A percentile compares a stretch with the other conserved stretches of the same genome.
phyloP scores from a whole-genome alignment of 1,139 yeast species.

The Hemisphaericaspora subhashii region DNA sequence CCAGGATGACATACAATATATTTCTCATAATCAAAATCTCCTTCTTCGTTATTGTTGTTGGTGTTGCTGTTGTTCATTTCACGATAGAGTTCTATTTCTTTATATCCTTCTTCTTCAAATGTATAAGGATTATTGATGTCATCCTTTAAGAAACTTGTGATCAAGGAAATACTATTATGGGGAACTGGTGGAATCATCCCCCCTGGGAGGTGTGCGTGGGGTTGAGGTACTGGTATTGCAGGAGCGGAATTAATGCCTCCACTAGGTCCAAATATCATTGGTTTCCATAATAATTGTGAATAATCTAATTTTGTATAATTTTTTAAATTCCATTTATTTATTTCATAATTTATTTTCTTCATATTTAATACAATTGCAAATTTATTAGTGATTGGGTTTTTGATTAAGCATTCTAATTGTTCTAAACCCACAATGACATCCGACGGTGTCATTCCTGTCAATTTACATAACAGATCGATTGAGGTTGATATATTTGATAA shows the following conservation, averaged over 20 bases:
- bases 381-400: conserved; percentile 38
- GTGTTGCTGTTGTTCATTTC: conserved; percentile 22
- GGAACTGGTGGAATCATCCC: conserved; percentile 17
- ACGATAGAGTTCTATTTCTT: conserved; percentile 40
- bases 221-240: conserved; percentile 21
- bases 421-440: conserved; percentile 89
- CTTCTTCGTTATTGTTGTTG: conserved; percentile 9
- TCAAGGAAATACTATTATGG: conserved; percentile 53
- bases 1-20: conserved; percentile 37
- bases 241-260: conserved; percentile 72
- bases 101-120: conserved; percentile 52
- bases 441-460: conserved; percentile 84
- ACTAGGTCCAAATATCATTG: conserved; percentile 78
- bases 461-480: conserved; percentile 58
- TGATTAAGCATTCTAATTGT: conserved; percentile 61
- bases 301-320: conserved; percentile 53
- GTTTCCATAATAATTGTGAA: conserved; percentile 69
- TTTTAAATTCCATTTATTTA: conserved; percentile 57
- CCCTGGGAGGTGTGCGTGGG: conserved; percentile 4
- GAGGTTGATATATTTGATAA: conserved; percentile 32
- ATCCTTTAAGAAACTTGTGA: conserved; percentile 59
- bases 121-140: conserved; percentile 62
- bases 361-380: conserved; percentile 60
- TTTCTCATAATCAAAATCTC: conserved; percentile 16
- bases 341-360: conserved; percentile 40